Conservation (phyloP, 768 basidiomycete genomes). For the Suillus decipiens region DNA sequence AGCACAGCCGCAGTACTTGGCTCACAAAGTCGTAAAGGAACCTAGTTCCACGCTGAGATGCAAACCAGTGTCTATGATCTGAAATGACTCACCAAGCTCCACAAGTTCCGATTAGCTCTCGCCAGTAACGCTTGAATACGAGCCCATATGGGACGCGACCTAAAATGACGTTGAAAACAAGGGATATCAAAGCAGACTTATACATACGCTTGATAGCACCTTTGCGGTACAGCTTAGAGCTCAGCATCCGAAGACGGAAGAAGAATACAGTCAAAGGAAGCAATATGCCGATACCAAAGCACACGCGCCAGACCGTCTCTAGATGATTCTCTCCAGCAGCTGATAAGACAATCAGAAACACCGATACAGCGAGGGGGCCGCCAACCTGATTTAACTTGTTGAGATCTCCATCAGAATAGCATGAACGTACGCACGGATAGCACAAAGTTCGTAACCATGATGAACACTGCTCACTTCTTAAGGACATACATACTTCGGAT, state of each 20-base stretch:
- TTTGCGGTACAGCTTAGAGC: constrained; percentile 60
- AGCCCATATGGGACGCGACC: constrained; percentile 62
- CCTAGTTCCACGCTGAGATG: constrained; percentile 36
- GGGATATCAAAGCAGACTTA: neutral
- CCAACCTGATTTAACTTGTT: constrained; percentile 46
- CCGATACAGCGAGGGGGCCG: constrained; percentile 62
- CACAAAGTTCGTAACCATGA: constrained; percentile 76
- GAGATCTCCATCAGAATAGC: constrained; percentile 3
- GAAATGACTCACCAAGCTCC: constrained; percentile 59
- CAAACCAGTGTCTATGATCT: neutral
- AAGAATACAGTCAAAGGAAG: constrained; percentile 69
- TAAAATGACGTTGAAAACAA: constrained; percentile 24
- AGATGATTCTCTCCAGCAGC: constrained; percentile 65
- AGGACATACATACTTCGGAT: constrained; percentile 8
- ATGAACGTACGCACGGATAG: constrained; percentile 46
- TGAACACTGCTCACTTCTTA: constrained; percentile 49
- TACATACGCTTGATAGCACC: constrained; percentile 61
- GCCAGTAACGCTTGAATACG: constrained; percentile 67
- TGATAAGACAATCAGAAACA: constrained; percentile 69
- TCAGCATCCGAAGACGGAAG: constrained; percentile 75
- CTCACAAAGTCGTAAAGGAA: constrained; percentile 70
- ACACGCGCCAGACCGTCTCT: constrained; percentile 66
- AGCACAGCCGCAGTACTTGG: neutral
- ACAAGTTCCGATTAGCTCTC: constrained; percentile 65
- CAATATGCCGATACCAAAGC: constrained; percentile 63